These are phyloP conservation scores for Flagelloscypha sp. DNA, from an alignment of 768 basidiomycete species.

Conservation along the genomic window DNA sequence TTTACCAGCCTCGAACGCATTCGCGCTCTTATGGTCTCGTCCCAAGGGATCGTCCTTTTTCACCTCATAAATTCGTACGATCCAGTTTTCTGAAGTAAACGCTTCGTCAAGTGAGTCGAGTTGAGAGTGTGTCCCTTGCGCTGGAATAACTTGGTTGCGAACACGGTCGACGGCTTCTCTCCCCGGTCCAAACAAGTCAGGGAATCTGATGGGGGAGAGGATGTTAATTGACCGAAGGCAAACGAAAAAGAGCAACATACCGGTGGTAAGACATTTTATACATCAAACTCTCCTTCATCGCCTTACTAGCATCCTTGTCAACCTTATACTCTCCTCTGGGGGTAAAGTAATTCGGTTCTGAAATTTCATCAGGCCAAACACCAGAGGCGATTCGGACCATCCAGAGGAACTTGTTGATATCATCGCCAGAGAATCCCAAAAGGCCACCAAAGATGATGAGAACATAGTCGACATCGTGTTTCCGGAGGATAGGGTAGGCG, in stretches of 20 bases:
- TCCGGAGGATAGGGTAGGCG: slow-evolving; percentile 92
- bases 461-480: slow-evolving; percentile 97
- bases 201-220: slow-evolving; percentile 47
- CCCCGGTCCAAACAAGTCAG: slow-evolving; percentile 74
- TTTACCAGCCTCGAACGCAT: slow-evolving; percentile 80
- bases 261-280: slow-evolving; percentile 99
- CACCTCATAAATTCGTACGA: slow-evolving; percentile 93
- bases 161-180: slow-evolving; percentile 76
- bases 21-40: slow-evolving; percentile 81
- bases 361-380: slow-evolving; percentile 97
- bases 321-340: slow-evolving; percentile 87
- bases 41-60: slow-evolving; percentile 91
- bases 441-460: slow-evolving; percentile 96
- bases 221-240: slow-evolving; percentile 1
- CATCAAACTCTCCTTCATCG: slow-evolving; percentile 97
- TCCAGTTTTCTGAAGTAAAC: slow-evolving; percentile 99
- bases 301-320: slow-evolving; percentile 71
- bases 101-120: slow-evolving; percentile 68
- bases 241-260: slow-evolving; percentile 25
- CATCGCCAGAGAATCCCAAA: slow-evolving; percentile 95
- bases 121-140: slow-evolving; percentile 41
- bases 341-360: slow-evolving; percentile 92
- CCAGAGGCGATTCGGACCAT: slow-evolving; percentile 95
- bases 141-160: slow-evolving; percentile 76
- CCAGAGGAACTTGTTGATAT: slow-evolving; percentile 99